Evolutionary conservation across 441 rosid genomes (phyloP), one percentile per base, ranked within the genome.

Genomic region (Flueggea neowawraea): DNA sequence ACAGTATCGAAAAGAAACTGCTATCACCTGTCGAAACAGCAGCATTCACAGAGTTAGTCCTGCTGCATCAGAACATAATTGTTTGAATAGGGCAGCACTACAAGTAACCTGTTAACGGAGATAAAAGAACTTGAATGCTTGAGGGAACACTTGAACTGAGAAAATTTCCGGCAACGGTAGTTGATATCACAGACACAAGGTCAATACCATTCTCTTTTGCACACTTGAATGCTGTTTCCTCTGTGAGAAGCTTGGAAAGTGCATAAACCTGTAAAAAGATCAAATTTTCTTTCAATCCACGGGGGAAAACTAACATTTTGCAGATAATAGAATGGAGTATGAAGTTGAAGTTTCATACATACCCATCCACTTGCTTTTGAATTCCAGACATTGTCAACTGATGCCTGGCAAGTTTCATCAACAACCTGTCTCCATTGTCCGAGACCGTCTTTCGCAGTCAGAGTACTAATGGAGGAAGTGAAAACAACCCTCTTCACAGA

Each of bases 361-460:
- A 91, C 91, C 98, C 98, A 89, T 81, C 98, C 96, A 49, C 79
- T 76, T 68, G 90, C 77, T 86, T 83, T 84, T 55, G 72, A 66
- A n/a, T 75, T 72, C 80, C 82, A 70, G 57, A 86, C 84, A 69
- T 65, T 73, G 54, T 82, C 80, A 39, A 72, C 57, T 4, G 73
- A 70, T 56, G 70, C 79, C 73, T 76, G 87, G 83, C 94, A 88
- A 71, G 83, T 76, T 70, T 92, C 91, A 65, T 86, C 94, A 9
- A 84, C 91, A 6, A 80, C 52, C 15, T 72, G 67, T 69, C 77
- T 84, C 87, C 87, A 82, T 63, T 63, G 71, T 66, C 86, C 87
- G 54, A 54, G n/a, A 64, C 66, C 69, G 77, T 83, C 88, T 66
- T 73, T 86, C 54, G 95, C 88, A 14, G 88, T 84, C 45, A 92